Conservation (phyloP, 2,329 filamentous ascomycete species). For the Sodiomyces alkalinus region DNA sequence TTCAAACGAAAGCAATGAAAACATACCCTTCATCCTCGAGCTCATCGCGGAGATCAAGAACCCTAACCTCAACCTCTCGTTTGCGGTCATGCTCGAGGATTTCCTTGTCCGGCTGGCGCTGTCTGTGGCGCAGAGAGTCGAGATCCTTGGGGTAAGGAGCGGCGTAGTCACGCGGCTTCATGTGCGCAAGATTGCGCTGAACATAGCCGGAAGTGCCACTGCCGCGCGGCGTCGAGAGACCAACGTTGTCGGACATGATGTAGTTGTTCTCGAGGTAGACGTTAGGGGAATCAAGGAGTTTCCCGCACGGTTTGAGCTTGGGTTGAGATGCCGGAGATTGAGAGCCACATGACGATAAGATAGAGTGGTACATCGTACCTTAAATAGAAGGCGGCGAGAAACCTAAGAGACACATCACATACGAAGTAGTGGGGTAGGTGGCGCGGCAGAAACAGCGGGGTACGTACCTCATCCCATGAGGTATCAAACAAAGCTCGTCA, state of each 20-base stretch:
- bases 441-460: too few relatives aligned
- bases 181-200: conserved; percentile 83
- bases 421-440: too few relatives aligned
- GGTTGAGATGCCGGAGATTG: too few relatives aligned
- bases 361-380: not conserved
- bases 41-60: conserved; percentile 76
- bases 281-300: too few relatives aligned
- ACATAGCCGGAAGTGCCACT: conserved; percentile 96
- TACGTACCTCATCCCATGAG: too few relatives aligned
- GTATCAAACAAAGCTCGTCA: too few relatives aligned
- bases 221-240: conserved; percentile 82
- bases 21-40: conserved; percentile 77
- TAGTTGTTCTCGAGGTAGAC: not conserved
- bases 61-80: conserved; percentile 81
- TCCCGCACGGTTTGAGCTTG: too few relatives aligned
- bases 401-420: too few relatives aligned
- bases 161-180: conserved; percentile 66
- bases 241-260: conserved; percentile 89
- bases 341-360: conserved; percentile 3
- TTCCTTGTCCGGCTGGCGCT: conserved; percentile 75
- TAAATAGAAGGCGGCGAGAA: not conserved
- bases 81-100: conserved; percentile 92
- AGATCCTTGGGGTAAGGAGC: conserved; percentile 63
- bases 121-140: conserved; percentile 55
- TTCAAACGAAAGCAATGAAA: not conserved